Base-by-base conservation (phyloP, 208 protist species). In the Acanthamoeba comandoni region DNA sequence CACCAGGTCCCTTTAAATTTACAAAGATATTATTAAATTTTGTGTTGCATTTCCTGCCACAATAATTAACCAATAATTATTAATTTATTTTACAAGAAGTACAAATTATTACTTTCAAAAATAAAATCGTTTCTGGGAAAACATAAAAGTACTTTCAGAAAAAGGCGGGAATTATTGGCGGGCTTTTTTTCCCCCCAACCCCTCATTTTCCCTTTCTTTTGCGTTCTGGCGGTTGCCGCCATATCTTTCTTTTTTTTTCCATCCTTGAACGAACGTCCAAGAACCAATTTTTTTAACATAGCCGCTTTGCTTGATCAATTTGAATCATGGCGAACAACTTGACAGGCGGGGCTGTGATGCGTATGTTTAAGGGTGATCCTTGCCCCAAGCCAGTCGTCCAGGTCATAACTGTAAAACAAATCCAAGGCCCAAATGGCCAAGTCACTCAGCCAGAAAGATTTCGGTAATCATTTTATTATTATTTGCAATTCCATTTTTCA, bases 351-450 rank as follows among this genome's bases (percentile, higher is more conserved):
- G 77, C 77, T 35, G 55, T 86, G 2, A 58, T 69, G 53, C 2
- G 55, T 19, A 86, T 86, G 77, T 58, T 69, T 58, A 86, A 86
- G 53, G 77, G 77, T 48, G 55, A 86, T 17, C 77, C 60, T 22
- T 52, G 60, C 29, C 49, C 35, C n/a, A 22, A 52, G 55, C 77
- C 77, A 5, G 43, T 86, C 55, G 77, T 86, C 55, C 77, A 86
- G 17, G 77, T 86, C 26, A 86, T 86, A 29, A 58, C 60, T 86
- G 77, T 86, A 2, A 86, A 86, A 29, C 53, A 65, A 22, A 86
- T 86, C 51, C 53, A 69, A 31, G 77, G 77, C 24, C 77, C 77
- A 13, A 86, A 65, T 49, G 77, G 77, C 2, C 77, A 86, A 65
- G 77, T 48, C 53, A 86, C 77, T 51, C 43, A 7, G 3, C 77